Evolutionary conservation across 2,329 filamentous ascomycete genomes (phyloP).

Genomic region (Aspergillus sp.): DNA sequence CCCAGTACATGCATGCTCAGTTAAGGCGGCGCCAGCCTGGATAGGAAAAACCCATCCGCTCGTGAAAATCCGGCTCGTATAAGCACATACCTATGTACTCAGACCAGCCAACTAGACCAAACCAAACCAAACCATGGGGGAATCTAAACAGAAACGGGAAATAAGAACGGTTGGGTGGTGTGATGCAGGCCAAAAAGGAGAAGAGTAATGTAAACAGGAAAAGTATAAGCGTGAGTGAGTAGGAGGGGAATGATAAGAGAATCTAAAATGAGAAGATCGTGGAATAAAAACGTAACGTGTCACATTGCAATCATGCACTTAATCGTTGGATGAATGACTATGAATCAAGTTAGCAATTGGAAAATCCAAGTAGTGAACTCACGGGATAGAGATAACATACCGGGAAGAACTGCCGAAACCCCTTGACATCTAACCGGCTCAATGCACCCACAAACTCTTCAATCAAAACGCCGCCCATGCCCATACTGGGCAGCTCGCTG

Average conservation of each 20-base stretch:
- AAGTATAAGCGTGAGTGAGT: background rate
- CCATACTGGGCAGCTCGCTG: slow-evolving; percentile 40
- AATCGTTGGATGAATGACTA: slow-evolving; percentile 40
- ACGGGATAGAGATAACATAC: slow-evolving; percentile 17
- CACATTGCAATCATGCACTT: slow-evolving; percentile 29
- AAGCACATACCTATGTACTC: too few relatives aligned
- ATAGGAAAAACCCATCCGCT: too few relatives aligned
- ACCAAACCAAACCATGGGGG: slow-evolving; percentile 21
- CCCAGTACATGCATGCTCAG: too few relatives aligned
- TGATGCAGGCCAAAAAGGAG: too few relatives aligned
- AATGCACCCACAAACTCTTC: slow-evolving; percentile 41
- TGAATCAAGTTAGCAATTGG: slow-evolving; percentile 1
- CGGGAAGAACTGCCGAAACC: slow-evolving; percentile 43
- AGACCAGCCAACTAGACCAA: background rate
- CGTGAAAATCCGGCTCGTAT: too few relatives aligned
- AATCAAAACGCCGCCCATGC: slow-evolving; percentile 40
- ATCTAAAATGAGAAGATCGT: slow-evolving; percentile 3
- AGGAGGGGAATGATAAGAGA: slow-evolving; percentile 5
- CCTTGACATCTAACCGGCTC: slow-evolving; percentile 37
- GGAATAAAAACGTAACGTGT: slow-evolving; percentile 5
- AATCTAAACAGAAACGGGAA: slow-evolving; percentile 15
- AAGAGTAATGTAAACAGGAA: too few relatives aligned
- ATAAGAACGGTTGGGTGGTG: background rate
- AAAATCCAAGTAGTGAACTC: background rate
- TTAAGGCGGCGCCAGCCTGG: too few relatives aligned